Percentiles rank a stretch among this genome's conserved stretches.
Evolutionary conservation across 2,329 filamentous ascomycete species (phyloP).

Genomic region (Sclerotinia nivalis): DNA sequence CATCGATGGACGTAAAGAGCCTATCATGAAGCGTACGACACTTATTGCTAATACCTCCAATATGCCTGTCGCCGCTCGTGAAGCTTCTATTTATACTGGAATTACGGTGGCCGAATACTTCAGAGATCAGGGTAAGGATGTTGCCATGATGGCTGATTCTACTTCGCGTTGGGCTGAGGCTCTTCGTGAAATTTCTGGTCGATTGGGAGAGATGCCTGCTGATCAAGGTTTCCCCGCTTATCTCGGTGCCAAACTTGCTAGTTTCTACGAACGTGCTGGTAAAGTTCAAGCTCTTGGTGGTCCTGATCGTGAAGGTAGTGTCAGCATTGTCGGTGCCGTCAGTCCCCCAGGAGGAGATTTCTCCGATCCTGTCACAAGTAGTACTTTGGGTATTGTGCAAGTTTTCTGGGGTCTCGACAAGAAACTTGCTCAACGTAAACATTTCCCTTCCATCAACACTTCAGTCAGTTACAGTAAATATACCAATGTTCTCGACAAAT

Average conservation of each 20-base stretch:
- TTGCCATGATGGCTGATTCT: slow-evolving; percentile 99
- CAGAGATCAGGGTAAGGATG: slow-evolving; percentile 92
- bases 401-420: slow-evolving; percentile 99
- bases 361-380: slow-evolving; percentile 93
- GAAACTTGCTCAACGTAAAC: slow-evolving; percentile 98
- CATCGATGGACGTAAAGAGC: slow-evolving; percentile 90
- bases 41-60: slow-evolving; percentile 99
- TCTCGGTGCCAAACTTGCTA: slow-evolving; percentile 92
- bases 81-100: slow-evolving; percentile 97
- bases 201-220: slow-evolving; percentile 98
- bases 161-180: slow-evolving; percentile 98
- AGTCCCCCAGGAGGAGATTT: slow-evolving; percentile 98
- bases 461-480: slow-evolving; percentile 96
- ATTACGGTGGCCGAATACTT: slow-evolving; percentile 92
- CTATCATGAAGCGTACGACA: slow-evolving; percentile 99
- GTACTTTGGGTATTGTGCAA: slow-evolving; percentile 94
- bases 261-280: slow-evolving; percentile 98
- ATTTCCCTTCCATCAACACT: slow-evolving; percentile 99
- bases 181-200: slow-evolving; percentile 96
- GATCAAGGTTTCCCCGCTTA: slow-evolving; percentile 99
- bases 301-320: slow-evolving; percentile 84
- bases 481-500: slow-evolving; percentile 82
- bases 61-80: slow-evolving; percentile 98
- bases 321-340: slow-evolving; percentile 97
- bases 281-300: slow-evolving; percentile 83